Base-by-base conservation (phyloP, 805 yeast genomes). In the Starmerella powellii region DNA sequence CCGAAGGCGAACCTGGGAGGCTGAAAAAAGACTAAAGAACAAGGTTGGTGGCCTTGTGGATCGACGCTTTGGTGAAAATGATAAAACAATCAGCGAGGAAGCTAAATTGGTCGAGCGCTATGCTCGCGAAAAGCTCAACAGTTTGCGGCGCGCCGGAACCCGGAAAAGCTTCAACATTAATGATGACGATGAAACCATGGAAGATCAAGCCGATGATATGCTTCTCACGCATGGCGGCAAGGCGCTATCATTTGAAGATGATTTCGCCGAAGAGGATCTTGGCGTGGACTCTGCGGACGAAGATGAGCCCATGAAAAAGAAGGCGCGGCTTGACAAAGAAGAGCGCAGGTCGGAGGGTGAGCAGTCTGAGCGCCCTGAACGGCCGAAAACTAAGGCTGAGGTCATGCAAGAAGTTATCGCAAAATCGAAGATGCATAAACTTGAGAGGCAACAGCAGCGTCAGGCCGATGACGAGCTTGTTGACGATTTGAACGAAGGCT, bases 41-140 rank as follows among this genome's bases (percentile, higher is more conserved):
- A 81, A 73, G 58, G 75, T 70, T 30, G 95, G 96, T 40, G 84
- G 83, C 2, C 56, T 91, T 12, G 60, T 76, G 2, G 98, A 91
- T 66, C 72, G 86, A 51, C 75, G 95, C 63, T 88, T 91, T 61
- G 99, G 98, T 59, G 98, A 91, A 57, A 72, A 73, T 49, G 79
- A 84, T 60, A 60, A 67, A 6, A 61, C 67, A 37, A 56, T 91
- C 67, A 73, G 80, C n/a, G 77, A 77, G 11, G 97, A 91, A 61
- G 95, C 91, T 52, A 84, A 81, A 61, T 86, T 86, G 95, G 72
- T 91, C 63, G 95, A 81, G 57, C 77, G 98, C 65, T 91, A 85
- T 66, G 83, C 95, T 3, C 75, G 79, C 43, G 97, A 88, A 65
- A 72, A 82, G 58, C 93, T 85, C 59, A 46, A 46, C 20, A 31